These are phyloP conservation scores for Gloeopeniophorella convolvens DNA, from an alignment of 768 basidiomycete genomes.

Conservation along the genomic window DNA sequence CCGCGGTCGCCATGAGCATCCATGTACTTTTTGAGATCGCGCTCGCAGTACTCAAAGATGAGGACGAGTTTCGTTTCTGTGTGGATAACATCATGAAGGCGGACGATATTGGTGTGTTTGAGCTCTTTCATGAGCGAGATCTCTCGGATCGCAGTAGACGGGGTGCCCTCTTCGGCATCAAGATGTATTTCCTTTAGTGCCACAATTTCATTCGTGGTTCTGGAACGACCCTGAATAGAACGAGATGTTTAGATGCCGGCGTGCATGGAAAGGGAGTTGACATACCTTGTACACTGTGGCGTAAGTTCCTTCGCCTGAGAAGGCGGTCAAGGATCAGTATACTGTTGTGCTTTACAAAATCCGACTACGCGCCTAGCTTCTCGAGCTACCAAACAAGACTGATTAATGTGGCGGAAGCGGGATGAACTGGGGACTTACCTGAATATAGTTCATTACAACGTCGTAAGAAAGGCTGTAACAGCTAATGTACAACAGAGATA, in stretches of 20 bases:
- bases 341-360: too few species aligned
- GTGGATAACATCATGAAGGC: slow-evolving; percentile 97
- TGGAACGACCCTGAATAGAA: slow-evolving; percentile 71
- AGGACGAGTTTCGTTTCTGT: slow-evolving; percentile 97
- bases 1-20: slow-evolving; percentile 95
- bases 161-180: slow-evolving; percentile 98
- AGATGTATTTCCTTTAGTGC: slow-evolving; percentile 99
- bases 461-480: background rate
- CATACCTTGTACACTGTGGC: slow-evolving; percentile 95
- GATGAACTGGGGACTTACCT: slow-evolving; percentile 31
- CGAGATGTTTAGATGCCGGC: slow-evolving; percentile 1
- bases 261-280: background rate
- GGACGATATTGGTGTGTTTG: slow-evolving; percentile 97
- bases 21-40: slow-evolving; percentile 99
- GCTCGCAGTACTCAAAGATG: slow-evolving; percentile 97
- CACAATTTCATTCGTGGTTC: slow-evolving; percentile 98
- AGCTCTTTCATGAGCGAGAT: slow-evolving; percentile 99
- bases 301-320: slow-evolving; percentile 82
- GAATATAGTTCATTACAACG: slow-evolving; percentile 49
- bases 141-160: slow-evolving; percentile 97
- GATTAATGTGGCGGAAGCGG: slow-evolving; percentile 12
- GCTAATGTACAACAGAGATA: background rate
- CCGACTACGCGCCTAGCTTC: slow-evolving; percentile 57
- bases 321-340: background rate
- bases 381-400: slow-evolving; percentile 50